A percentile compares a stretch with the other conserved stretches of the same genome.
Conservation (phyloP, 2,329 filamentous ascomycete species). For the Diaporthe australafricana region DNA sequence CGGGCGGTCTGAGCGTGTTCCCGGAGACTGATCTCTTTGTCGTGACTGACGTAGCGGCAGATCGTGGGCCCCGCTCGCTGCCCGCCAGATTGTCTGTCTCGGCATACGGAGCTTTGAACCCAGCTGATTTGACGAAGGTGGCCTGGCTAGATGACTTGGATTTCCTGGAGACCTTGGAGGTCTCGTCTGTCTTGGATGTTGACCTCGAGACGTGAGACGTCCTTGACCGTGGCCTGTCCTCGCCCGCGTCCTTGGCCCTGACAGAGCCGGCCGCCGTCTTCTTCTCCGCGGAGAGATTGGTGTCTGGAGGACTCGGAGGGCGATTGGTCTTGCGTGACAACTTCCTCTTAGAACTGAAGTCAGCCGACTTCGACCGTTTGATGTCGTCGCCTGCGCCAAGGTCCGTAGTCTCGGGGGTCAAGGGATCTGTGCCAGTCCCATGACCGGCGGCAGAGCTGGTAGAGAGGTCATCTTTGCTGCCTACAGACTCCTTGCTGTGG, state of each 20-base stretch:
- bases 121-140: constrained; percentile 58
- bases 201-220: constrained; percentile 50
- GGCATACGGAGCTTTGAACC: constrained; percentile 38
- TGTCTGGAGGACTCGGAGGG: constrained; percentile 74
- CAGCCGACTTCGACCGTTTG: constrained; percentile 60
- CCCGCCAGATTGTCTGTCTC: constrained; percentile 39
- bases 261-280: constrained; percentile 49
- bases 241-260: constrained; percentile 46
- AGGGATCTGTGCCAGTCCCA: constrained; percentile 63
- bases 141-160: constrained; percentile 71
- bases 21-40: constrained; percentile 52
- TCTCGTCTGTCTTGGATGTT: constrained; percentile 58
- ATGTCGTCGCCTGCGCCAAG: constrained; percentile 64
- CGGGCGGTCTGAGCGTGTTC: constrained; percentile 41
- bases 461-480: constrained; percentile 67
- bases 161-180: constrained; percentile 63
- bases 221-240: constrained; percentile 50
- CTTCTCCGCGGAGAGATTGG: constrained; percentile 64
- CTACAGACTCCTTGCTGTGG: constrained; percentile 88
- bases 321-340: constrained; percentile 57
- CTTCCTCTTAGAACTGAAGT: constrained; percentile 50
- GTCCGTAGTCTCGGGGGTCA: constrained; percentile 80
- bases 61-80: constrained; percentile 30
- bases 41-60: constrained; percentile 21
- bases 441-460: constrained; percentile 45